Base-by-base conservation (phyloP, 345 rosid genomes). In the Diplotaxis tenuifolia region DNA sequence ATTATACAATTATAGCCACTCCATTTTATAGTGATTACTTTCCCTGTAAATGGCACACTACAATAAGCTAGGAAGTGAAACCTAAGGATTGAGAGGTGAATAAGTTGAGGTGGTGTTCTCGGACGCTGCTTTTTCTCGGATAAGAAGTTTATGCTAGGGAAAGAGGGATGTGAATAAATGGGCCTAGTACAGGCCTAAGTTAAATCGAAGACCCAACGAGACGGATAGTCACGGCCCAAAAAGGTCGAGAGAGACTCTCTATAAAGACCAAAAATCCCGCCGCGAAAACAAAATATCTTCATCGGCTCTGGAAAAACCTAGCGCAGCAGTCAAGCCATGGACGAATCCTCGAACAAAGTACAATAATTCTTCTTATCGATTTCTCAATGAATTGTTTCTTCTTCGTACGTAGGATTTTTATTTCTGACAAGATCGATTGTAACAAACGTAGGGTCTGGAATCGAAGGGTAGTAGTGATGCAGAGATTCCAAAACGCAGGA, bases 11-110 rank as follows among this genome's bases (percentile, higher is more conserved):
- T 40, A 70, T 34, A 61, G 53, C 34, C 52, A 64, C 9, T 34
- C 31, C 58, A 28, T 15, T 53, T 38, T n/a, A 23, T 49, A 28
- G 28, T 25, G 38, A 52, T 23, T 31, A 59, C 45, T 32, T 34
- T 34, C 19, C 62, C 18, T 34, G 40, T 22, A 14, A 60, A 65
- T 25, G 28, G 28, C 38, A n/a, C n/a, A n/a, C n/a, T 29, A 58
- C 29, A 71, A 62, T 25, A 12, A 72, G 19, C 31, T 66, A 72
- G 32, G 22, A 77, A 15, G 18, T 20, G 55, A 65, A 38, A 95
- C 98, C 96, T 95, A 94, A 7, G 99, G 75, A 83, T 92, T 83
- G 67, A 90, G 91, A 65, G 97, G 99, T 23, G 96, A 95, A 81
- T 87, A 84, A 74, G 73, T 82, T 32, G 82, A 72, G 79, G 62